These are phyloP conservation scores for Pistacia atlantica DNA, from an alignment of 345 rosid species.

Conservation along the genomic window DNA sequence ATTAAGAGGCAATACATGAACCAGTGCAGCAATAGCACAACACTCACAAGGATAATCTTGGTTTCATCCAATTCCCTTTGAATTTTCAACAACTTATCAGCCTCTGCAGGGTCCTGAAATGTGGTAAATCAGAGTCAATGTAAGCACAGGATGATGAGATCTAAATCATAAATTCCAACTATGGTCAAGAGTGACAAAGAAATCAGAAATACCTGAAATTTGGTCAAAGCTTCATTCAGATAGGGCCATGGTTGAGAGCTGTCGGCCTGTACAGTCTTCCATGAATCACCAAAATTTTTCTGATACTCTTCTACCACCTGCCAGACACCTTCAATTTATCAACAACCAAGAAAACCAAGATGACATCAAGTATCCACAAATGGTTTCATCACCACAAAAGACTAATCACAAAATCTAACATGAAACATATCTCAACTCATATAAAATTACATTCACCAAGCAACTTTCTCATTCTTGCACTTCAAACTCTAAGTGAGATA, in stretches of 20 bases:
- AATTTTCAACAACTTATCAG: constrained; percentile 92
- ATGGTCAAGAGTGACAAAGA: constrained; percentile 11
- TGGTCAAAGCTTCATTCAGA: constrained; percentile 69
- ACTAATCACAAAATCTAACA: neutral
- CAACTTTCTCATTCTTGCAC: neutral
- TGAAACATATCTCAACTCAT: neutral
- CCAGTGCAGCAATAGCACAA: neutral
- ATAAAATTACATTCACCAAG: neutral
- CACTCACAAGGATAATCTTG: constrained; percentile 92
- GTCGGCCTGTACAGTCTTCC: constrained; percentile 72
- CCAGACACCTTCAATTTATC: constrained; percentile 5
- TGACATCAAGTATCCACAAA: neutral
- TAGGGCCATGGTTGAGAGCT: constrained; percentile 79
- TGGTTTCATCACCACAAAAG: neutral
- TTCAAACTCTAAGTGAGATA: neutral
- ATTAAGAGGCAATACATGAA: neutral
- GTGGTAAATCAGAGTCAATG: neutral
- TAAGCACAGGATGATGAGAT: neutral
- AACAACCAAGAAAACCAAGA: neutral
- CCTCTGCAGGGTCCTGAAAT: constrained; percentile 96
- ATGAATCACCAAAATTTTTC: constrained; percentile 86
- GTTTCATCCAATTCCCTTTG: constrained; percentile 99
- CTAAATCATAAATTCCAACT: neutral
- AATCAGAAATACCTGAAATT: constrained; percentile 66
- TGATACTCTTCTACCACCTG: constrained; percentile 94